These are phyloP conservation scores for Achaetomium macrosporum DNA, from an alignment of 2,329 filamentous ascomycete genomes.

Conservation along the genomic window DNA sequence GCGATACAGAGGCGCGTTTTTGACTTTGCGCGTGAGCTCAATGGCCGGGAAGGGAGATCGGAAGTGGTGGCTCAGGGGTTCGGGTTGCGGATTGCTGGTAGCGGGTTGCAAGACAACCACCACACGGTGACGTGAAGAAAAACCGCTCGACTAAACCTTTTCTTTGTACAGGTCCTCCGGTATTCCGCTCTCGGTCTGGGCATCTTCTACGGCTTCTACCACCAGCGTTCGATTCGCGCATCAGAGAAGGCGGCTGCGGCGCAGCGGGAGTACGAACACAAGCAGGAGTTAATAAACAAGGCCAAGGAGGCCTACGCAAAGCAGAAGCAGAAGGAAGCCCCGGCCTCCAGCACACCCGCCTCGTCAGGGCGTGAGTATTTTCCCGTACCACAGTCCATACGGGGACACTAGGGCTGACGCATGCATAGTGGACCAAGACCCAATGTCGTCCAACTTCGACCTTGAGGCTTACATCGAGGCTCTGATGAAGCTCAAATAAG, in stretches of 20 bases:
- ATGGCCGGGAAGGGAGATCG: neutral
- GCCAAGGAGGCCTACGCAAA: conserved; percentile 87
- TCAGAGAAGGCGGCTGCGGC: conserved; percentile 63
- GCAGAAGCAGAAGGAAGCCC: conserved; percentile 64
- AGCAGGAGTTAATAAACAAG: conserved; percentile 85
- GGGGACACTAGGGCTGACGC: conserved; percentile 1
- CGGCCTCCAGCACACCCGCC: conserved; percentile 30
- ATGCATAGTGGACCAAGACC: conserved; percentile 44
- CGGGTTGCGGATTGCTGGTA: neutral
- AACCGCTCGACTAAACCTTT: conserved; percentile 3
- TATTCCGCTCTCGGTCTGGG: conserved; percentile 91
- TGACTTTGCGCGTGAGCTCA: neutral
- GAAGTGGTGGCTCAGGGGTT: neutral
- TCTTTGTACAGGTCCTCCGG: conserved; percentile 73
- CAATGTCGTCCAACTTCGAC: conserved; percentile 84
- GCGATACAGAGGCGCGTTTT: neutral
- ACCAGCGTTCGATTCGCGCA: conserved; percentile 75
- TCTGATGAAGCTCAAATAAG: conserved; percentile 35
- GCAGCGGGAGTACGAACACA: conserved; percentile 81
- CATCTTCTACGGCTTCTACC: conserved; percentile 91
- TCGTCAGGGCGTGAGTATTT: conserved; percentile 29
- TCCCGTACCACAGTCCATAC: neutral
- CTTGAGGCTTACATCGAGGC: conserved; percentile 76
- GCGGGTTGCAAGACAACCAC: conserved; percentile 1
- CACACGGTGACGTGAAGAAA: neutral